Base-by-base conservation (phyloP, 2,329 filamentous ascomycete species). In the Dendrostoma leiphaemia region DNA sequence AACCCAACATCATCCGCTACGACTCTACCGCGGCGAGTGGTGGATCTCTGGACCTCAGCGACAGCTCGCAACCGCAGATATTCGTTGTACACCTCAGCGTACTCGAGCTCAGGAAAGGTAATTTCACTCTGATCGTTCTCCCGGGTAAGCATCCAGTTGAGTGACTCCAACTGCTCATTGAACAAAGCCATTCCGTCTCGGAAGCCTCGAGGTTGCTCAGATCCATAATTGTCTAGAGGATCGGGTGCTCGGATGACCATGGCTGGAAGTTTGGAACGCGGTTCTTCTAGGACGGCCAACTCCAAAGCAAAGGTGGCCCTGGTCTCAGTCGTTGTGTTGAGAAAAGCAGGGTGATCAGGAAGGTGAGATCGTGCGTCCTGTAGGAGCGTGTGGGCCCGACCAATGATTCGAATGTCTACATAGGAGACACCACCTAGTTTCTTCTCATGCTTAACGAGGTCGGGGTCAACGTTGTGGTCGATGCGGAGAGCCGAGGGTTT, bases 1-100 rank as follows among this genome's bases (percentile, higher is more conserved):
- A 71, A 76, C 15, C 74, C 74, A 13, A 76, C 71, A 26, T 75
- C 68, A 40, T 76, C 73, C 1, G 73, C 74, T 6, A 75, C 62
- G 8, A 76, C 65, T 26, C 74, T 74, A 12, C 74, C 74, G 3
- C 62, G 63, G 32, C 60, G 56, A 15, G 19, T n/a, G 24, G 55
- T 40, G 12, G 13, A n/a, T 41, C 56, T 51, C 19, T 35, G 17
- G 29, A 48, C 52, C 26, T 55, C 37, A 13, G 56, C 48, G 15
- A 35, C n/a, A 21, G 47, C 26, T 1, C 52, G 52, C 2, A 58
- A 8, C 3, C 45, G 48, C 8, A 47, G 8, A 2, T 49, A 26
- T 6, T 51, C 44, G 1, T 28, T 15, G 24, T 58, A 55, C 9
- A 66, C 65, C 58, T 77, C 74, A 19, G 74, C 74, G 1, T 66